phyloP scores from a whole-genome alignment of 2,329 filamentous ascomycete genomes.

The Pseudogymnoascus sp. region DNA sequence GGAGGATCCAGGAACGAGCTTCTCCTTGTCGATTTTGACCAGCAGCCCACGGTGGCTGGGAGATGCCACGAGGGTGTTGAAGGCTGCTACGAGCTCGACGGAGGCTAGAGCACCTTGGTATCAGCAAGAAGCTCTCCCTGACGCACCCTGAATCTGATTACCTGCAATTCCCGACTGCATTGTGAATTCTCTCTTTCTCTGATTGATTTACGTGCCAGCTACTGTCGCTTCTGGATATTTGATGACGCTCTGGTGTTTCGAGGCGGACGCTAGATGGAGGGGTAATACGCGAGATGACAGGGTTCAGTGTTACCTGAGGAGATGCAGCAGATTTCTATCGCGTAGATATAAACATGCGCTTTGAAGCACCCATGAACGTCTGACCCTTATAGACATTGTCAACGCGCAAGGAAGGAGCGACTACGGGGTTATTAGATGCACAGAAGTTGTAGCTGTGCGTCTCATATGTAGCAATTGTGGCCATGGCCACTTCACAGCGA shows the following conservation, averaged over 20 bases:
- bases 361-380: not conserved
- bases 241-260: constrained; percentile 6
- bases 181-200: constrained; percentile 22
- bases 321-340: constrained; percentile 8
- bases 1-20: constrained; percentile 53
- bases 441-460: not conserved
- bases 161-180: constrained; percentile 79
- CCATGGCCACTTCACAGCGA: constrained; percentile 1
- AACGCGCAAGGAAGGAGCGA: constrained; percentile 1
- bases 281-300: constrained; percentile 7
- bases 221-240: not conserved
- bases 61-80: constrained; percentile 60
- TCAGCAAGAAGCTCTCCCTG: not conserved
- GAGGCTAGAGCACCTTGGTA: constrained; percentile 48
- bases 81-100: constrained; percentile 66
- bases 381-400: not conserved
- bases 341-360: not conserved
- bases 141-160: constrained; percentile 27
- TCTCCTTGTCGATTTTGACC: constrained; percentile 61
- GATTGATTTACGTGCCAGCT: constrained; percentile 2
- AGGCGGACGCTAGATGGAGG: constrained; percentile 3
- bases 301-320: constrained; percentile 8
- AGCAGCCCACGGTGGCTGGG: constrained; percentile 61
- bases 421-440: not conserved
- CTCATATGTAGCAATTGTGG: constrained; percentile 6